These are phyloP conservation scores for Dalbergia cochinchinensis DNA, from an alignment of 306 rosid genomes.

Conservation along the genomic window DNA sequence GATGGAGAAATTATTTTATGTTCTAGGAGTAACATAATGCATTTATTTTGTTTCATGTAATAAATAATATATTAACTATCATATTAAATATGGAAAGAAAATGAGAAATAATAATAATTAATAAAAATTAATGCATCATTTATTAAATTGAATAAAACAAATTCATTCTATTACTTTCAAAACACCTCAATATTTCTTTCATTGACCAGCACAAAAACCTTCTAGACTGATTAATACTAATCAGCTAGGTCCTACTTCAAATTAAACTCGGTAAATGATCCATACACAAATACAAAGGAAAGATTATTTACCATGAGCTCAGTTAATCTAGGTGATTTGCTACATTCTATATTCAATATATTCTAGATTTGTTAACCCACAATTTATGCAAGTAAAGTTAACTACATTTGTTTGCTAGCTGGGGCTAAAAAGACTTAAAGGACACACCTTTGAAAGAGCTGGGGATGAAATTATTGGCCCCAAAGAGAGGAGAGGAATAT, in stretches of 20 bases:
- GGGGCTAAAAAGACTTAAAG: slow-evolving; percentile 29
- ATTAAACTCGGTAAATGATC: slow-evolving; percentile 1
- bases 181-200: neutral
- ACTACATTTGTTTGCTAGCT: slow-evolving; percentile 33
- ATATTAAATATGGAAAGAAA: too few species aligned
- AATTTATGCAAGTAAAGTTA: slow-evolving; percentile 61
- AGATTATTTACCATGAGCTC: neutral
- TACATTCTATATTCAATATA: slow-evolving; percentile 2
- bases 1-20: too few species aligned
- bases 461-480: slow-evolving; percentile 66
- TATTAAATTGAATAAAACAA: too few species aligned
- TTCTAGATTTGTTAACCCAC: slow-evolving; percentile 35
- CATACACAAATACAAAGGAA: slow-evolving; percentile 32
- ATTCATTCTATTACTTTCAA: too few species aligned
- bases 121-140: too few species aligned
- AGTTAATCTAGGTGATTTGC: neutral
- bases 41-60: too few species aligned
- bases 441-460: slow-evolving; percentile 31
- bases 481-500: slow-evolving; percentile 64
- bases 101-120: too few species aligned
- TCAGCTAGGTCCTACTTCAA: slow-evolving; percentile 23
- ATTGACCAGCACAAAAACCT: slow-evolving; percentile 46
- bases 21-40: too few species aligned
- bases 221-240: slow-evolving; percentile 13
- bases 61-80: too few species aligned